These are phyloP conservation scores for Camellia granthamiana DNA, from an alignment of 148 eudicot genomes.

Conservation along the genomic window DNA sequence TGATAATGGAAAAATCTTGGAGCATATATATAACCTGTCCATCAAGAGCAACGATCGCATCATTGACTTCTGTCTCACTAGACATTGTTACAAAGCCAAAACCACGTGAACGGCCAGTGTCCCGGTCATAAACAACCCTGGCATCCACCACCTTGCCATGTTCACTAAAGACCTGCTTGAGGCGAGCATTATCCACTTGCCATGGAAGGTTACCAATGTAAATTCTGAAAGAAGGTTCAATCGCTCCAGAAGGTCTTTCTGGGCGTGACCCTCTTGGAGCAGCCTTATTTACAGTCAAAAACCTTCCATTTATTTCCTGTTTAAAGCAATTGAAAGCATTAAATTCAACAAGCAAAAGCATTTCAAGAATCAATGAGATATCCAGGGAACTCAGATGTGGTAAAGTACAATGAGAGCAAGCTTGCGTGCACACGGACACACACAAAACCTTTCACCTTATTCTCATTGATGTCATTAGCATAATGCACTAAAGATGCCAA, in stretches of 20 bases:
- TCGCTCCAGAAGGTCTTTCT: slow-evolving; percentile 49
- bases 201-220: slow-evolving; percentile 90
- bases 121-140: slow-evolving; percentile 65
- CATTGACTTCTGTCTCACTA: slow-evolving; percentile 64
- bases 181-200: slow-evolving; percentile 62
- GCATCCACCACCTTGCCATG: slow-evolving; percentile 63
- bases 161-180: slow-evolving; percentile 67
- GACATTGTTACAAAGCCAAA: slow-evolving; percentile 88
- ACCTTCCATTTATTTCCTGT: slow-evolving; percentile 69
- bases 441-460: neutral
- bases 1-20: neutral
- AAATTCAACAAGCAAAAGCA: neutral
- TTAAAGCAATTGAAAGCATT: neutral
- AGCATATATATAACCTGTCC: slow-evolving; percentile 51
- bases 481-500: neutral
- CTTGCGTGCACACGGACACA: neutral
- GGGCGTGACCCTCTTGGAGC: slow-evolving; percentile 85
- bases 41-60: slow-evolving; percentile 74
- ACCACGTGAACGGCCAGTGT: slow-evolving; percentile 76
- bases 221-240: slow-evolving; percentile 47
- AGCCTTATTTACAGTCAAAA: slow-evolving; percentile 77
- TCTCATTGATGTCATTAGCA: neutral
- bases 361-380: neutral
- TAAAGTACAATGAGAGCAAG: neutral
- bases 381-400: neutral